Evolutionary conservation across 1,284 basidiomycete species (phyloP).

Genomic region (Ceratobasidium sp.): DNA sequence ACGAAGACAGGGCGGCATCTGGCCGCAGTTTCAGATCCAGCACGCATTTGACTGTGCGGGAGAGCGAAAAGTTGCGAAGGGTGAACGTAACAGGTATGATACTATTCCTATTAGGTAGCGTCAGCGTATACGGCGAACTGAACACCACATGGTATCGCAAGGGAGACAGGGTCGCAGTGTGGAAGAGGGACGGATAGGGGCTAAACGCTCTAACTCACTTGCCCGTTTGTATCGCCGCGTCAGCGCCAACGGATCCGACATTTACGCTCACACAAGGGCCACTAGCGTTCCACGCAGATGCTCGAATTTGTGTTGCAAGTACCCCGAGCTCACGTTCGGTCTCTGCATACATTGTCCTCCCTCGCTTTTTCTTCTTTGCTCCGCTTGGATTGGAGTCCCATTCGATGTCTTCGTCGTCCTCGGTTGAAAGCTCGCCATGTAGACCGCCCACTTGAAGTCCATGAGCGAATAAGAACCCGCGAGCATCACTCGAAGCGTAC

Average conservation of each 20-base stretch:
- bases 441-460: slow-evolving; percentile 70
- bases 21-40: slow-evolving; percentile 39
- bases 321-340: slow-evolving; percentile 74
- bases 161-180: slow-evolving; percentile 12
- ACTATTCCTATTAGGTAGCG: slow-evolving; percentile 59
- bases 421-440: slow-evolving; percentile 63
- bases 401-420: slow-evolving; percentile 52
- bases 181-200: slow-evolving; percentile 2
- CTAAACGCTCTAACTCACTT: slow-evolving; percentile 10
- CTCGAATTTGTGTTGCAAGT: slow-evolving; percentile 68
- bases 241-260: slow-evolving; percentile 15
- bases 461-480: slow-evolving; percentile 66
- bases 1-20: slow-evolving; percentile 35
- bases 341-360: slow-evolving; percentile 87
- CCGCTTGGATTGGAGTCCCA: not conserved
- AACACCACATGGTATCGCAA: slow-evolving; percentile 1
- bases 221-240: slow-evolving; percentile 25
- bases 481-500: not conserved
- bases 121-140: slow-evolving; percentile 15
- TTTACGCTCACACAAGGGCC: slow-evolving; percentile 28
- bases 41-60: slow-evolving; percentile 47
- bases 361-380: slow-evolving; percentile 61
- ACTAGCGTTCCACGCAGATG: slow-evolving; percentile 71
- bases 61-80: slow-evolving; percentile 73
- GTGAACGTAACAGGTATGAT: slow-evolving; percentile 62